Conservation (phyloP, 345 rosid genomes). For the Citrus australasica region DNA sequence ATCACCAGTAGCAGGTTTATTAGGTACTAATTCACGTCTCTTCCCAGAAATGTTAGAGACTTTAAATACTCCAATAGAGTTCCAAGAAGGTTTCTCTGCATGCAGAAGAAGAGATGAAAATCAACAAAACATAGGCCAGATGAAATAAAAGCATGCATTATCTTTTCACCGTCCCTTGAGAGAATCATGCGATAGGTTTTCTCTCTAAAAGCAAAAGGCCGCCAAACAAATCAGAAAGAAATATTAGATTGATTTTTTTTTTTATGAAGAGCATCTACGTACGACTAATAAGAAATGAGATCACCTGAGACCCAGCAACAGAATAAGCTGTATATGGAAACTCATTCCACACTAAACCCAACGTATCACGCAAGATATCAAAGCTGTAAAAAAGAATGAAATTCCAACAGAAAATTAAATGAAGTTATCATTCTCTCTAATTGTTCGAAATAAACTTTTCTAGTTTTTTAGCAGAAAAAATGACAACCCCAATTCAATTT, state of each 20-base stretch:
- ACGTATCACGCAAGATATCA: conserved; percentile 69
- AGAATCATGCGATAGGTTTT: neutral
- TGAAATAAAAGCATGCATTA: neutral
- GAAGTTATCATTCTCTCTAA: neutral
- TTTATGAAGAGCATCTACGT: neutral
- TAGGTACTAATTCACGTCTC: conserved; percentile 68
- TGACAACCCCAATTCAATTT: neutral
- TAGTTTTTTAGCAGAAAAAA: neutral
- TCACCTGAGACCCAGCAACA: conserved; percentile 91
- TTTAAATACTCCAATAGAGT: conserved; percentile 81
- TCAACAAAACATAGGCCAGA: neutral
- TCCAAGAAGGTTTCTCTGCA: conserved; percentile 81
- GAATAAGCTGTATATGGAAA: conserved; percentile 84
- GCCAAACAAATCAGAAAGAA: neutral
- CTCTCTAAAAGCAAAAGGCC: neutral
- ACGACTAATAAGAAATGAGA: conserved; percentile 6
- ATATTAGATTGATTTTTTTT: neutral
- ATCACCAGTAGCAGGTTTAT: conserved; percentile 39
- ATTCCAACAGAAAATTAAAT: conserved; percentile 5
- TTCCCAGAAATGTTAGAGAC: conserved; percentile 75
- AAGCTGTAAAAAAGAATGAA: conserved; percentile 50
- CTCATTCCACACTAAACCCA: conserved; percentile 83
- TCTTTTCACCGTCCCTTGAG: neutral
- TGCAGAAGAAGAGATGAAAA: conserved; percentile 26
- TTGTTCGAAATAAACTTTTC: neutral